These are phyloP conservation scores for Solanum medicagineum DNA, from an alignment of 257 asterid species.

Conservation along the genomic window DNA sequence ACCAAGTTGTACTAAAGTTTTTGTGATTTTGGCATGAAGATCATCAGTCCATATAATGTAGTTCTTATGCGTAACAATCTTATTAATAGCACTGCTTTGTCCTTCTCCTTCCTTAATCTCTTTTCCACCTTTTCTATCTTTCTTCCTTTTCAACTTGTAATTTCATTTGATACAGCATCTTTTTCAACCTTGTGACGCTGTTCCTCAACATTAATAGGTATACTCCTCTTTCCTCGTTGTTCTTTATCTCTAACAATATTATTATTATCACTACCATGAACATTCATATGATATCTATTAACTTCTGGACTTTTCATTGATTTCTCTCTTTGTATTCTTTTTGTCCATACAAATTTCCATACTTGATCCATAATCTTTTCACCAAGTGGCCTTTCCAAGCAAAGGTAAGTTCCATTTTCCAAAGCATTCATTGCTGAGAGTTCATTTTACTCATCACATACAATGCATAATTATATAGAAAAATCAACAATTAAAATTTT, in stretches of 20 bases:
- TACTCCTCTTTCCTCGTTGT: background rate
- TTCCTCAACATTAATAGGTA: background rate
- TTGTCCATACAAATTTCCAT: background rate
- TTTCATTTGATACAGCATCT: background rate
- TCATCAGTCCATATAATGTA: conserved; percentile 6
- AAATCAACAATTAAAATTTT: background rate
- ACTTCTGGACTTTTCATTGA: background rate
- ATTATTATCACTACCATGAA: no score
- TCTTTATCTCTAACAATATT: background rate
- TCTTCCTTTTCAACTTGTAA: background rate
- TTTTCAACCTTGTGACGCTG: background rate
- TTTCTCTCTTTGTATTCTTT: background rate
- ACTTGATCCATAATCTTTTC: background rate
- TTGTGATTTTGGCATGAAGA: conserved; percentile 6
- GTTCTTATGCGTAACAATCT: background rate
- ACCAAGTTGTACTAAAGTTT: conserved; percentile 7
- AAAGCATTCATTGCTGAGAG: background rate
- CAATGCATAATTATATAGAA: background rate
- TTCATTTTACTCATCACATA: background rate
- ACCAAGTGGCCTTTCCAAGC: background rate
- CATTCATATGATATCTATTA: background rate
- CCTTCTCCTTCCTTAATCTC: background rate
- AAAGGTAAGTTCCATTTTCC: background rate
- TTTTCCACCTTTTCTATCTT: background rate
- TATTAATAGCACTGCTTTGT: background rate